Conservation (phyloP, 78 protist genomes). For the Dictyostelium intermedium region DNA sequence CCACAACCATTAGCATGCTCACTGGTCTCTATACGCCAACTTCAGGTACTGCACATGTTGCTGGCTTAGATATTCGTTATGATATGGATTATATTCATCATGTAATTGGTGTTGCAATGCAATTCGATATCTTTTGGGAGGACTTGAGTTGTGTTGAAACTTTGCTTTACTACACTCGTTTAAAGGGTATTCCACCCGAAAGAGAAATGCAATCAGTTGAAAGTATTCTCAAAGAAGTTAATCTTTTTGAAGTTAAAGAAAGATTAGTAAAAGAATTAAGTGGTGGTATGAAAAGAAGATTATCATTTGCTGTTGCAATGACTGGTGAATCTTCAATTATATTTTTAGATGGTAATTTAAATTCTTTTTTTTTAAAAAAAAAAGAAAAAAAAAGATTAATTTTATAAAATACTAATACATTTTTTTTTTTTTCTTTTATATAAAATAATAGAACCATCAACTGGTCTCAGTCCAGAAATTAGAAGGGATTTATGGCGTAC, state of each 20-base stretch:
- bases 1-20: slow-evolving; percentile 85
- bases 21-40: slow-evolving; percentile 84
- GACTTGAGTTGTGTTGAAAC: slow-evolving; percentile 86
- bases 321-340: slow-evolving; percentile 87
- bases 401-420: background rate
- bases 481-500: slow-evolving; percentile 85
- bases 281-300: slow-evolving; percentile 95
- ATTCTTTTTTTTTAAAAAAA: too few species aligned
- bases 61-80: slow-evolving; percentile 50
- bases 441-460: slow-evolving; percentile 33
- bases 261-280: slow-evolving; percentile 57
- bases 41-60: slow-evolving; percentile 77
- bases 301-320: slow-evolving; percentile 87
- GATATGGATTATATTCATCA: slow-evolving; percentile 63
- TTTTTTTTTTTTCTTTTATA: too few species aligned
- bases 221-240: slow-evolving; percentile 3
- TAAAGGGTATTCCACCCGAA: slow-evolving; percentile 62
- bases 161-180: slow-evolving; percentile 84
- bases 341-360: slow-evolving; percentile 7
- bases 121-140: slow-evolving; percentile 91
- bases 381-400: too few species aligned
- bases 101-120: slow-evolving; percentile 95
- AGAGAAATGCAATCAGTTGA: slow-evolving; percentile 29
- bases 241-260: slow-evolving; percentile 57
- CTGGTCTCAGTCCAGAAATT: slow-evolving; percentile 92